phyloP scores from a whole-genome alignment of 2,329 filamentous ascomycete genomes.

The Arthrobotrys iridis region DNA sequence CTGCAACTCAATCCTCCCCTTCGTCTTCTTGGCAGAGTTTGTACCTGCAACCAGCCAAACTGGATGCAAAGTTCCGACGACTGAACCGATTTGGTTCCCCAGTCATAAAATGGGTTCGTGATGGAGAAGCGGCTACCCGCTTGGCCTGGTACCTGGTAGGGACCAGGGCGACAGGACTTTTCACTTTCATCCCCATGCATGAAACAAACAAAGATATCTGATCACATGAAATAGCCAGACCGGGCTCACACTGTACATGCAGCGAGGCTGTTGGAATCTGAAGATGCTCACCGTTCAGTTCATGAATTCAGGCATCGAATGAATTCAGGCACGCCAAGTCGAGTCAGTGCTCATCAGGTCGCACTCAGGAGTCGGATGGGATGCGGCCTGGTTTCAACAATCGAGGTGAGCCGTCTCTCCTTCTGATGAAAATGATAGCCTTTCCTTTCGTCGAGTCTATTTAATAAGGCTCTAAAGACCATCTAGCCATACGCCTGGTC shows the following conservation, averaged over 20 bases:
- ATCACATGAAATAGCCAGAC: slow-evolving; percentile 9
- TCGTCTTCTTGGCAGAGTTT: background rate
- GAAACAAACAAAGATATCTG: background rate
- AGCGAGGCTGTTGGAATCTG: slow-evolving; percentile 16
- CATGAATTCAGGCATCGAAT: background rate
- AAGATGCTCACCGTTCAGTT: background rate
- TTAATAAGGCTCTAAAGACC: background rate
- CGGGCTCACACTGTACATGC: background rate
- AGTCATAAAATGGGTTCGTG: background rate
- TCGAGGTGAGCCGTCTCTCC: background rate
- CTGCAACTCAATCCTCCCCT: background rate
- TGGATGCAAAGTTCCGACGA: slow-evolving; percentile 1
- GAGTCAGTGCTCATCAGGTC: background rate
- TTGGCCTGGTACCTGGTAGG: background rate
- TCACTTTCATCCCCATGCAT: background rate
- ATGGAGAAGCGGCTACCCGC: background rate
- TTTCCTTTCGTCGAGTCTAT: background rate
- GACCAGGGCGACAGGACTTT: background rate
- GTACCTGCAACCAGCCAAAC: background rate
- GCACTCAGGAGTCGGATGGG: background rate
- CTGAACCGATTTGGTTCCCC: background rate
- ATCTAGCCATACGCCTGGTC: background rate
- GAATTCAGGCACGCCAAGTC: background rate
- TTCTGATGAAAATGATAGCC: background rate
- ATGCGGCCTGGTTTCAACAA: slow-evolving; percentile 14